Evolutionary conservation across 257 asterid genomes (phyloP), one percentile per base, ranked within the genome.

Genomic region (Salvia splendens): DNA sequence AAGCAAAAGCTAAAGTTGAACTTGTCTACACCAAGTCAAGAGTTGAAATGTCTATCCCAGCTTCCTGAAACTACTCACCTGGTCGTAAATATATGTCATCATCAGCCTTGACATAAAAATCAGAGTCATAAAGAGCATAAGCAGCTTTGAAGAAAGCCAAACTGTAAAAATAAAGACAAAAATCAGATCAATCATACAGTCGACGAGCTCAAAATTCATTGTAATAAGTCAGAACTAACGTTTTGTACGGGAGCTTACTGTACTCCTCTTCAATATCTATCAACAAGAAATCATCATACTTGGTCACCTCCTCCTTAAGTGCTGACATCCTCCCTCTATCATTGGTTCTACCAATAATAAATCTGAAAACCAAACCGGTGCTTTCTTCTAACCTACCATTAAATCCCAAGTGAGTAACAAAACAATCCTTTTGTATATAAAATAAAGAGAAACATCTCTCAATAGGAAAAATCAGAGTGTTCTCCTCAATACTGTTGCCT

Each of bases 91-190:
- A 94, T 78, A 91, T 91, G 87, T 94, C 99, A 73, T 94, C 98
- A 59, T 94, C 99, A 35, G 98, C 98, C 80, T 94, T 94, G 77
- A 94, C 99, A 66, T 88, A 94, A 79, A 94, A 94, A 54, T 94
- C 99, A 33, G 95, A 82, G 55, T 90, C 95, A 74, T 84, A 94
- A 75, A 87, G 95, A 24, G 96, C 96, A 80, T 85, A 84, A 46
- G 99, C 96, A 83, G 96, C 96, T 91, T 87, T 94, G 80, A 94
- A 94, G 87, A 84, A 91, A 67, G 96, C 98, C 69, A 94, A 61
- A 60, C 97, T 94, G 95, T 64, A 10, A 80, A 70, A 53, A 11
- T 8, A 64, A 28, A 47, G 47, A 75, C 55, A 52, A 10, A 75
- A 20, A 66, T 76, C 71, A 79, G 82, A 59, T 63, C 55, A 71